phyloP scores from a whole-genome alignment of 495 filamentous ascomycete genomes.

The Penicillium flavigenum region DNA sequence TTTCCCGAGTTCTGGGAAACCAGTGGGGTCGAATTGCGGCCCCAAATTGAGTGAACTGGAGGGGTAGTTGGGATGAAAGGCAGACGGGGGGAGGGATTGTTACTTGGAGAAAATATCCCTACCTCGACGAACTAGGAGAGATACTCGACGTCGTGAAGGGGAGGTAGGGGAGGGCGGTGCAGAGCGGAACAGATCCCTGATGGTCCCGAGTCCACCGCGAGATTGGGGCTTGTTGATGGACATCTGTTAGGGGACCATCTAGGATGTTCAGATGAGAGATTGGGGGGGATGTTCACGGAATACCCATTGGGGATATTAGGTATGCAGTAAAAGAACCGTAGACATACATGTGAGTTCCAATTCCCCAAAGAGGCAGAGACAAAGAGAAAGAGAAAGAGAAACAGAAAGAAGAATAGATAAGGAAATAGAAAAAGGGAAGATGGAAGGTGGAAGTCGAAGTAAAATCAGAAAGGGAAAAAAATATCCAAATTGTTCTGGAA shows the following conservation, averaged over 20 bases:
- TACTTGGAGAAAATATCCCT: constrained; percentile 46
- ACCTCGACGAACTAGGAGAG: constrained; percentile 42
- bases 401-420: constrained; percentile 4
- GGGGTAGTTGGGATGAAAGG: constrained; percentile 11
- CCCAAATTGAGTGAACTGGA: constrained; percentile 1
- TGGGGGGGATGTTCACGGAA: constrained; percentile 10
- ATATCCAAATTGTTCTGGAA: constrained; percentile 28
- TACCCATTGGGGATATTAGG: constrained; percentile 25
- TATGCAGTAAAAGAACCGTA: constrained; percentile 23
- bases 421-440: constrained; percentile 13
- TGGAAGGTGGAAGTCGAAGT: neutral
- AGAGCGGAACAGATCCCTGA: constrained; percentile 42
- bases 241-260: constrained; percentile 41
- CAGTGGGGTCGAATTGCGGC: constrained; percentile 14
- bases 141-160: constrained; percentile 36
- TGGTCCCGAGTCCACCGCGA: constrained; percentile 38
- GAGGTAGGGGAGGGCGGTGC: constrained; percentile 29
- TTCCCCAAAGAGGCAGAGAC: constrained; percentile 7
- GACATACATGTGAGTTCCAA: constrained; percentile 33
- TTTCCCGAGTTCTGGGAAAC: constrained; percentile 6
- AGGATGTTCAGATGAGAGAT: constrained; percentile 9
- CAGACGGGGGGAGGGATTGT: constrained; percentile 18
- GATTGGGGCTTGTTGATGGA: constrained; percentile 40
- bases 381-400: constrained; percentile 9
- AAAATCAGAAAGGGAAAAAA: constrained; percentile 6